phyloP scores from a whole-genome alignment of 2,329 filamentous ascomycete species.

The Neoascochyta sp. region DNA sequence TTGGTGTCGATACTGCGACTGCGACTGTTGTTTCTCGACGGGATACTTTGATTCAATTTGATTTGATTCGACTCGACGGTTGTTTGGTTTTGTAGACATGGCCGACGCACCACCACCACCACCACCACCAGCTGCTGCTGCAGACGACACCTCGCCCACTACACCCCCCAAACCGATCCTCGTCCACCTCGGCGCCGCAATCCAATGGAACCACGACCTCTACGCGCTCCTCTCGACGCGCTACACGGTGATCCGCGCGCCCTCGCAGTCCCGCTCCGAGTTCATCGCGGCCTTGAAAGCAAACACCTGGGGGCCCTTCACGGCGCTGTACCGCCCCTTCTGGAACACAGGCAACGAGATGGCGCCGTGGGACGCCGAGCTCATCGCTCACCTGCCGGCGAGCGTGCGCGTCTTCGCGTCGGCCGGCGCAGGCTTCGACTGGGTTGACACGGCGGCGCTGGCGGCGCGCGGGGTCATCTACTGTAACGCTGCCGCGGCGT shows the following conservation, averaged over 20 bases:
- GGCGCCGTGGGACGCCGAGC: slow-evolving; percentile 59
- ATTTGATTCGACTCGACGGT: too few species aligned
- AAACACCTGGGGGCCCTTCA: slow-evolving; percentile 43
- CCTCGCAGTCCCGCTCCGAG: slow-evolving; percentile 38
- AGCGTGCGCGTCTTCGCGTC: slow-evolving; percentile 57
- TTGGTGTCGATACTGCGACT: too few species aligned
- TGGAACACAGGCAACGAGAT: slow-evolving; percentile 65
- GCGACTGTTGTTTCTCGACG: too few species aligned
- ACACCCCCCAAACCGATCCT: slow-evolving; percentile 27
- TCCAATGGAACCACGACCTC: slow-evolving; percentile 45
- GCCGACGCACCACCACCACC: too few species aligned
- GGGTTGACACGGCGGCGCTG: slow-evolving; percentile 58
- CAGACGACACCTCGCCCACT: too few species aligned
- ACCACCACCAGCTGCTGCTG: too few species aligned
- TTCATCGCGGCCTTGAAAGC: slow-evolving; percentile 41
- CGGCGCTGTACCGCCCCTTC: slow-evolving; percentile 55
- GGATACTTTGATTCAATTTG: too few species aligned
- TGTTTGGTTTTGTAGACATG: too few species aligned
- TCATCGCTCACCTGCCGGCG: slow-evolving; percentile 55
- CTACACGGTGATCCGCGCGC: slow-evolving; percentile 40
- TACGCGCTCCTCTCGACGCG: slow-evolving; percentile 36
- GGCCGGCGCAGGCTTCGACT: slow-evolving; percentile 62
- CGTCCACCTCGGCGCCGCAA: slow-evolving; percentile 45
- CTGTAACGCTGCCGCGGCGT: slow-evolving; percentile 68
- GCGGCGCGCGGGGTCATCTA: slow-evolving; percentile 64